Conservation (phyloP, 2,329 filamentous ascomycete species). For the Apiospora sp. region DNA sequence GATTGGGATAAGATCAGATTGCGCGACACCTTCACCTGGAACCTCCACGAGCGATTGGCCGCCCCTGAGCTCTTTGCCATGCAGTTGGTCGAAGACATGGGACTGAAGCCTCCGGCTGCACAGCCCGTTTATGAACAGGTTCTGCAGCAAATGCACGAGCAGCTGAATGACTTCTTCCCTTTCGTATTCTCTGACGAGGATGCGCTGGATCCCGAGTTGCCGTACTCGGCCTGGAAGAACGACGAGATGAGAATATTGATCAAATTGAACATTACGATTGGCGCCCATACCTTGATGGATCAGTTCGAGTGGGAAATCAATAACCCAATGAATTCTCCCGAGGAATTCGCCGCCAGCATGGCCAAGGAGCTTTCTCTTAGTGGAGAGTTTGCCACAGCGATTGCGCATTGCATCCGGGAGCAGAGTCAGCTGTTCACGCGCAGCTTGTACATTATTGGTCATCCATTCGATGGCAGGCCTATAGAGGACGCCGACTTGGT, state of each 20-base stretch:
- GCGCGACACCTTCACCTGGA: conserved; percentile 98
- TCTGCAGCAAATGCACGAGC: conserved; percentile 79
- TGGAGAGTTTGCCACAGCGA: conserved; percentile 96
- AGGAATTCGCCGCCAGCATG: conserved; percentile 93
- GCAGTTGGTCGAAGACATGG: conserved; percentile 91
- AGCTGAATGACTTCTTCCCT: conserved; percentile 92
- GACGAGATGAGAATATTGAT: conserved; percentile 97
- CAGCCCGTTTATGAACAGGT: conserved; percentile 70
- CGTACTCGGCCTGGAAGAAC: conserved; percentile 95
- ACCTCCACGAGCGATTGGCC: conserved; percentile 88
- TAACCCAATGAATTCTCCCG: conserved; percentile 89
- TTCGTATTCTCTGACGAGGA: conserved; percentile 91
- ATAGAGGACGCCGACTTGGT: conserved; percentile 92
- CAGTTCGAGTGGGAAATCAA: conserved; percentile 99
- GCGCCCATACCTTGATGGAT: conserved; percentile 90
- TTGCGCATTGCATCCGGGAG: conserved; percentile 96
- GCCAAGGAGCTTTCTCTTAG: conserved; percentile 87
- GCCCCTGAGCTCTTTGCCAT: conserved; percentile 83
- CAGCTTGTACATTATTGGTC: conserved; percentile 90
- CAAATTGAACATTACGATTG: conserved; percentile 97
- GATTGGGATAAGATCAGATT: conserved; percentile 96
- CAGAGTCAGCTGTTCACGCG: conserved; percentile 94
- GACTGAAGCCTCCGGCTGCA: conserved; percentile 74
- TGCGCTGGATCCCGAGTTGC: conserved; percentile 85
- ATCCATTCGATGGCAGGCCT: conserved; percentile 93